These are phyloP conservation scores for Diaporthe sp. DNA, from an alignment of 2,329 filamentous ascomycete genomes.

Conservation along the genomic window DNA sequence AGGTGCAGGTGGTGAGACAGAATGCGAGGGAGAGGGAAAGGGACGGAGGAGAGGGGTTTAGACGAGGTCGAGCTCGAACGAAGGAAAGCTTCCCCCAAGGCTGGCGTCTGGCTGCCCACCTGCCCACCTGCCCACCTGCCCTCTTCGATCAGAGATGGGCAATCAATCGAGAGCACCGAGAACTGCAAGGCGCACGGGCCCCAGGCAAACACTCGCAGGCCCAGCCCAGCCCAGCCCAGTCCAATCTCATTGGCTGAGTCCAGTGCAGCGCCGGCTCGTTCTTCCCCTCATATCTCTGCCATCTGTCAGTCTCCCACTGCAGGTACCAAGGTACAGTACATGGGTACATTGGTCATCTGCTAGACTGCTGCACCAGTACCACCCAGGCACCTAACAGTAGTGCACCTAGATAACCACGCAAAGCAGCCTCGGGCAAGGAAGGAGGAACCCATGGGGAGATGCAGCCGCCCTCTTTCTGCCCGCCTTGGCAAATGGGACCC, in stretches of 20 bases:
- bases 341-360: slow-evolving; percentile 1
- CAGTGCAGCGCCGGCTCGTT: slow-evolving; percentile 1
- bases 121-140: slow-evolving; percentile 11
- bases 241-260: neutral
- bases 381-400: neutral
- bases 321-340: slow-evolving; percentile 14
- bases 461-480: slow-evolving; percentile 7
- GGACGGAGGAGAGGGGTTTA: slow-evolving; percentile 12
- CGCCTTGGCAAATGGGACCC: slow-evolving; percentile 1
- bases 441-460: slow-evolving; percentile 9
- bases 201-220: neutral
- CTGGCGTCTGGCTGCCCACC: neutral
- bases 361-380: neutral
- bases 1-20: neutral
- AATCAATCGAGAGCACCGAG: slow-evolving; percentile 1
- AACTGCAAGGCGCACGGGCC: slow-evolving; percentile 25
- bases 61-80: neutral
- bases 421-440: neutral
- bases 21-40: neutral
- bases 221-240: neutral
- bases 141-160: neutral
- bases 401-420: neutral
- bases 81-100: slow-evolving; percentile 4
- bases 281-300: neutral
- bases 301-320: slow-evolving; percentile 1